Conservation (phyloP, 345 rosid genomes). For the Brassica rapa region DNA sequence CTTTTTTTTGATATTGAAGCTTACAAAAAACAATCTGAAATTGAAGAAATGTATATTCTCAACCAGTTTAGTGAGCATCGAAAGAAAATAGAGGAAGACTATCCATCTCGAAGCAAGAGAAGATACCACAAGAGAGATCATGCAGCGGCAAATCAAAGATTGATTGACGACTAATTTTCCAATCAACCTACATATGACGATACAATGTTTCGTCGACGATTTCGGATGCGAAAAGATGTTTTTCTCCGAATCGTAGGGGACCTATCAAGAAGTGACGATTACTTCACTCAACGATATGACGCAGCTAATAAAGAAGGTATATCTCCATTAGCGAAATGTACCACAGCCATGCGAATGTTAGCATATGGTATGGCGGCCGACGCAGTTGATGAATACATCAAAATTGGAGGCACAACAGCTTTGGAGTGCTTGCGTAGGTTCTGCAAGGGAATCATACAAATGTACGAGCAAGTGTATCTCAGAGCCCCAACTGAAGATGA, state of each 20-base stretch:
- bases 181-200: too few species aligned
- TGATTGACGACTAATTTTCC: too few species aligned
- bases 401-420: background rate
- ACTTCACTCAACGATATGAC: background rate
- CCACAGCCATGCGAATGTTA: background rate
- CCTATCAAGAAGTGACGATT: background rate
- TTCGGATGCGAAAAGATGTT: background rate
- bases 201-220: too few species aligned
- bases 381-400: background rate
- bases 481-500: background rate
- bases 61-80: background rate
- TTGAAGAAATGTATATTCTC: too few species aligned
- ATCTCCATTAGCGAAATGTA: background rate
- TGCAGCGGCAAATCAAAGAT: too few species aligned
- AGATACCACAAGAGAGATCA: background rate
- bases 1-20: too few species aligned
- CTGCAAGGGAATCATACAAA: background rate
- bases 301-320: background rate
- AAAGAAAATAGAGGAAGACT: background rate
- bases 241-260: background rate
- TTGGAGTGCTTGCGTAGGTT: background rate
- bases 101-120: background rate
- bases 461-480: background rate
- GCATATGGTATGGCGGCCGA: background rate
- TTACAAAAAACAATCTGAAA: too few species aligned